Conservation (phyloP, 805 yeast species). For the Candida sithepensis region DNA sequence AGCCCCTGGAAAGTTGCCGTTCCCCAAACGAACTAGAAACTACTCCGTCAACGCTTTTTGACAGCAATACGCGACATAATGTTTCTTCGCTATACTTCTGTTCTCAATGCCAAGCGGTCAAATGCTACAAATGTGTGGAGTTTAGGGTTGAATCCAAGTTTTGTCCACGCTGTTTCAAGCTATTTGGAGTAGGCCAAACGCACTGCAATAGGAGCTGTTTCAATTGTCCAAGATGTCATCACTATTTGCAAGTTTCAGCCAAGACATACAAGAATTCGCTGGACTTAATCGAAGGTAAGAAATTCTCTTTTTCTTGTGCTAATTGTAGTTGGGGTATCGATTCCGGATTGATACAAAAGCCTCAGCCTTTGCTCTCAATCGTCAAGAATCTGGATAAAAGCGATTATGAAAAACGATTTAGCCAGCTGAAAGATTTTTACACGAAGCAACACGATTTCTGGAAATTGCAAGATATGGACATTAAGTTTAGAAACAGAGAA, state of each 20-base stretch:
- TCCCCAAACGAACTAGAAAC: not conserved
- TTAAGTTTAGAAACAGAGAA: conserved; percentile 4
- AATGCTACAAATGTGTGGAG: conserved; percentile 28
- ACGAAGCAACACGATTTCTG: conserved; percentile 15
- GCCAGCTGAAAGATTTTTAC: conserved; percentile 12
- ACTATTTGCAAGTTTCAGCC: conserved; percentile 16
- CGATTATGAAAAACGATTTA: conserved; percentile 10
- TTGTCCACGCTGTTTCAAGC: conserved; percentile 27
- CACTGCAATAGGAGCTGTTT: conserved; percentile 32
- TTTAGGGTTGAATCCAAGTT: conserved; percentile 18
- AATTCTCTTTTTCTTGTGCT: conserved; percentile 37
- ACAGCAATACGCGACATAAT: conserved; percentile 13
- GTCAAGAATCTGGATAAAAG: conserved; percentile 15
- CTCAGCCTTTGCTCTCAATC: conserved; percentile 36
- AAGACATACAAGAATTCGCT: conserved; percentile 9
- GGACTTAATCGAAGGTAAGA: conserved; percentile 26
- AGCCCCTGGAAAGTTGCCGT: not conserved
- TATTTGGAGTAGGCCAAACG: conserved; percentile 5
- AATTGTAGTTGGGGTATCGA: conserved; percentile 33
- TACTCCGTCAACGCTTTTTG: conserved; percentile 15
- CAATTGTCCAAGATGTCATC: conserved; percentile 31
- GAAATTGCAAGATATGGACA: conserved; percentile 9
- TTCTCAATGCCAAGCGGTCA: conserved; percentile 21
- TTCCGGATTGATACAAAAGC: conserved; percentile 37
- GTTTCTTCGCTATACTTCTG: conserved; percentile 26